Evolutionary conservation across 2,329 filamentous ascomycete species (phyloP).

Genomic region (Penicillium sp.): DNA sequence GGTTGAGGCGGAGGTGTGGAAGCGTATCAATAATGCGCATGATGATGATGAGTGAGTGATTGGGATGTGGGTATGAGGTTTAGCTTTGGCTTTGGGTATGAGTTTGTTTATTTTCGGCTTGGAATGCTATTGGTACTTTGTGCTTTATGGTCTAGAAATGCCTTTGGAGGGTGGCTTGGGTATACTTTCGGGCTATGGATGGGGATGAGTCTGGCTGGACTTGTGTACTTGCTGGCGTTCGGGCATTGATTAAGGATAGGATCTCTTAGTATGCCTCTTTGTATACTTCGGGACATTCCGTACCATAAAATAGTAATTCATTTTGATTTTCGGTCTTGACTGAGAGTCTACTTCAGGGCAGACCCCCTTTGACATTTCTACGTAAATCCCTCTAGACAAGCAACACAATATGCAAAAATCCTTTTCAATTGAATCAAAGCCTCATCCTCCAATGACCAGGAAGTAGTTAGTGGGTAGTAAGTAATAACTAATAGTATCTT

Average conservation of each 20-base stretch:
- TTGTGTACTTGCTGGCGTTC: not conserved
- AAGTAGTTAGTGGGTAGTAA: too few species aligned
- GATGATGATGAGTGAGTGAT: conserved; percentile 29
- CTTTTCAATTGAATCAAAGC: too few species aligned
- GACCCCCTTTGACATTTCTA: too few species aligned
- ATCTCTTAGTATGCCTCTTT: not conserved
- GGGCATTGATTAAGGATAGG: not conserved
- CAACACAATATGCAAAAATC: too few species aligned
- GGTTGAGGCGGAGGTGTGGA: conserved; percentile 57
- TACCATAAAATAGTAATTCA: too few species aligned
- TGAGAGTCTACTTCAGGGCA: too few species aligned
- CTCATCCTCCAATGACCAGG: too few species aligned
- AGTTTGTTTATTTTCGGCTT: not conserved
- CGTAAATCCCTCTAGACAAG: too few species aligned
- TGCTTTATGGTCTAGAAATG: not conserved
- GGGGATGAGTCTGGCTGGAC: not conserved
- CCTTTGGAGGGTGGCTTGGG: not conserved
- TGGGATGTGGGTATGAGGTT: not conserved
- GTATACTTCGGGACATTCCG: too few species aligned
- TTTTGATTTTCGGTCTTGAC: too few species aligned
- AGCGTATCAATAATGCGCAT: conserved; percentile 51
- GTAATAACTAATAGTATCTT: too few species aligned
- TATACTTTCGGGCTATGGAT: not conserved
- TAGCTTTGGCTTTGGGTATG: not conserved
- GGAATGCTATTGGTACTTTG: not conserved